These are phyloP conservation scores for Arabidopsis lyrata DNA, from an alignment of 441 rosid species.

Conservation along the genomic window DNA sequence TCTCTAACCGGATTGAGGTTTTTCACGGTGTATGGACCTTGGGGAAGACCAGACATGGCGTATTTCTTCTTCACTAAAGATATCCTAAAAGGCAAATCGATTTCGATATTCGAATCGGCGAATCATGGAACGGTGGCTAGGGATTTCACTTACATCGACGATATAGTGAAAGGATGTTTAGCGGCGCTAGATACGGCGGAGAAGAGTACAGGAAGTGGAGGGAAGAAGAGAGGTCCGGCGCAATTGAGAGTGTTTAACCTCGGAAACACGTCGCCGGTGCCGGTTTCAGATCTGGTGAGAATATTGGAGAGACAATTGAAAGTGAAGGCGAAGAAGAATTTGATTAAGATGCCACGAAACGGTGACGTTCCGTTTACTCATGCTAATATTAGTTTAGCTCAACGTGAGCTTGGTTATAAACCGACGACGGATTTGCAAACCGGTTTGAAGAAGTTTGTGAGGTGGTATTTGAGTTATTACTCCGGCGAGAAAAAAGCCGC, in stretches of 20 bases:
- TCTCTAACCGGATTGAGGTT: constrained; percentile 94
- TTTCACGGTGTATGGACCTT: constrained; percentile 97
- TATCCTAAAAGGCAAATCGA: constrained; percentile 81
- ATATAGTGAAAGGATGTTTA: constrained; percentile 94
- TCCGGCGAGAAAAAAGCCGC: constrained; percentile 69
- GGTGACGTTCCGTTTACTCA: constrained; percentile 96
- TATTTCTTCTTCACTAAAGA: constrained; percentile 97
- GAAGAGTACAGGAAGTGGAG: constrained; percentile 97
- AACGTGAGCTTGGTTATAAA: constrained; percentile 82
- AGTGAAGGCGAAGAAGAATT: constrained; percentile 82
- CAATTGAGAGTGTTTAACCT: constrained; percentile 90
- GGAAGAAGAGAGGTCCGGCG: constrained; percentile 92
- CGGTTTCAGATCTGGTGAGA: constrained; percentile 81
- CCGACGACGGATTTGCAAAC: constrained; percentile 91
- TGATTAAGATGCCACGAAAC: constrained; percentile 85
- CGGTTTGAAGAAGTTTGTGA: constrained; percentile 92
- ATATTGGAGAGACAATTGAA: constrained; percentile 87
- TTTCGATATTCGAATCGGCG: constrained; percentile 78
- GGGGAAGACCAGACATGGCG: constrained; percentile 99
- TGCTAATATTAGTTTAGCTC: constrained; percentile 92
- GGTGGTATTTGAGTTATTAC: constrained; percentile 90
- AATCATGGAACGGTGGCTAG: constrained; percentile 84
- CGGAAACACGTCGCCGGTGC: constrained; percentile 97
- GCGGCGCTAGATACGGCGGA: constrained; percentile 88
- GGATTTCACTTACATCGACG: constrained; percentile 97